Evolutionary conservation across 176 grass and related monocot species (phyloP), one percentile per base, ranked within the genome.

Genomic region (Canna indica): DNA sequence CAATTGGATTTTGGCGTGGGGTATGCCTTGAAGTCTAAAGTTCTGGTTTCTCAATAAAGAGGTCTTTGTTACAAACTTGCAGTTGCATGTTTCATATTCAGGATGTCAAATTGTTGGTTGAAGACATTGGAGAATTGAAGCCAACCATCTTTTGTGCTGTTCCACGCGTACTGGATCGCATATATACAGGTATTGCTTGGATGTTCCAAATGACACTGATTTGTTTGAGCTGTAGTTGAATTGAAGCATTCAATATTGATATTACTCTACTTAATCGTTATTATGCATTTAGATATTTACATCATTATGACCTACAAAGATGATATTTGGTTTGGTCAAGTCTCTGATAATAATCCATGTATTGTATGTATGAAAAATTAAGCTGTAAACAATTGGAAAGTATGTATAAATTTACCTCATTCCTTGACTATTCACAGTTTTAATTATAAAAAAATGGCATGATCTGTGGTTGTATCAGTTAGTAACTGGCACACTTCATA

Each of bases 1-100:
- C 75, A 71, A 90, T 92, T 57, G 93, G 88, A 74, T 97, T 90
- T 81, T 97, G 93, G 93, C 84, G 86, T 57, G 88, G 93, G 83
- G 93, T 92, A 91, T 75, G 80, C 53, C 62, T 26, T 75, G 33
- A 45, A 52, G 8, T 67, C 25, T 27, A 53, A 66, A 15, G 25
- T 76, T 62, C 30, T 32, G 25, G 47, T 26, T 34, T 36, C 3
- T 63, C 4, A 1, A 27, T 65, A 52, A 67, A 38, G 27, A 73
- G 36, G 11, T 41, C 14, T 1, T 33, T 59, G 6, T 59, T 22
- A 30, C 28, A 45, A 32, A n/a, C n/a, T n/a, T n/a, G n/a, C n/a
- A n/a, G n/a, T 45, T 33, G 13, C 39, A 10, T 0, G 45, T 67
- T 50, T 74, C 47, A 4, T 78, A 0, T 84, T 66, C 82, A 97